A percentile compares a stretch with the other conserved stretches of the same genome.
phyloP scores from a whole-genome alignment of 176 grass and related monocot species.

The Elymus sibiricus region DNA sequence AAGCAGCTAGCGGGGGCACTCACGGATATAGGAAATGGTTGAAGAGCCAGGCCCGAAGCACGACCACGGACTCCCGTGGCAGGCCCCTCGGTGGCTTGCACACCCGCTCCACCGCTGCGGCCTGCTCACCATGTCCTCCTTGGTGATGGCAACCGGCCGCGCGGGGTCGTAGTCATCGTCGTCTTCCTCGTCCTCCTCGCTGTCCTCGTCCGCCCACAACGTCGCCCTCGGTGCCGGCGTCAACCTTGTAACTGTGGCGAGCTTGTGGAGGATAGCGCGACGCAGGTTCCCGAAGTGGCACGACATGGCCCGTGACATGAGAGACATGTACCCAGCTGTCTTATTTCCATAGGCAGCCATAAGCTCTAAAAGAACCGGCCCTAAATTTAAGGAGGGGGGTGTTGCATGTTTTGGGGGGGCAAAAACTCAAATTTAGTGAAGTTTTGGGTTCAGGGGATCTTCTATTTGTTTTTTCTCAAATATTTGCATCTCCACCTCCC shows the following conservation, averaged over 20 bases:
- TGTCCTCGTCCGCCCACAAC: background rate
- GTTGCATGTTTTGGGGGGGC: too few species aligned
- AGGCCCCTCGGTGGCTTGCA: conserved; percentile 73
- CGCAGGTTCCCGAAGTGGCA: conserved; percentile 77
- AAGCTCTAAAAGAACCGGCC: too few species aligned
- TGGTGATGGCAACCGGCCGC: background rate
- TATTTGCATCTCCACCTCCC: too few species aligned
- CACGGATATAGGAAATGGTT: conserved; percentile 92
- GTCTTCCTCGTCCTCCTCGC: background rate
- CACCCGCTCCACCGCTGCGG: conserved; percentile 48
- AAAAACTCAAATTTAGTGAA: too few species aligned
- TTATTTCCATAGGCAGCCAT: too few species aligned
- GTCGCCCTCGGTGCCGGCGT: conserved; percentile 18
- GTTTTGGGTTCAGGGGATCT: too few species aligned
- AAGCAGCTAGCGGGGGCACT: conserved; percentile 1
- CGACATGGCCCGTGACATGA: conserved; percentile 87
- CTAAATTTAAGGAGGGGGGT: too few species aligned
- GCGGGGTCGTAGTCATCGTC: background rate
- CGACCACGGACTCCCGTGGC: conserved; percentile 60
- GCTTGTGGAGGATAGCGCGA: conserved; percentile 53
- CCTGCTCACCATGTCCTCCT: conserved; percentile 30
- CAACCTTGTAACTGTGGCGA: conserved; percentile 12
- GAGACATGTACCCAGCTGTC: conserved; percentile 57
- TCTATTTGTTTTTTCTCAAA: too few species aligned
- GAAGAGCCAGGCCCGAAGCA: conserved; percentile 87